These are phyloP conservation scores for Aspergillus thermomutatus DNA, from an alignment of 2,329 filamentous ascomycete genomes.

Conservation along the genomic window DNA sequence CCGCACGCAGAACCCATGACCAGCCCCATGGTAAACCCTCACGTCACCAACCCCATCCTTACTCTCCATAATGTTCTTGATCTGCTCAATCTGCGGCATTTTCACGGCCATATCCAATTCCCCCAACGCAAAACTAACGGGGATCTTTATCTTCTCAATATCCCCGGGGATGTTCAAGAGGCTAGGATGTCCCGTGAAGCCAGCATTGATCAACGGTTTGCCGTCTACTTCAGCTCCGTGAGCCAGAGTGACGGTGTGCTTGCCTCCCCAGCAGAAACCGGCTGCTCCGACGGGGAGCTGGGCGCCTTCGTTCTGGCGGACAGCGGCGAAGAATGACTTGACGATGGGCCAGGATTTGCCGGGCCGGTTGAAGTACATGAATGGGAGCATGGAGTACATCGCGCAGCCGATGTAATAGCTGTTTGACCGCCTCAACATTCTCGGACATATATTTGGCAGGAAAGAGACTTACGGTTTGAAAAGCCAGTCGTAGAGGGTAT, in stretches of 20 bases:
- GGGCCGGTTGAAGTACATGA: conserved; percentile 24
- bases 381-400: conserved; percentile 14
- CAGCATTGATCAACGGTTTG: conserved; percentile 47
- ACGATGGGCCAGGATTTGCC: conserved; percentile 33
- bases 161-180: conserved; percentile 48
- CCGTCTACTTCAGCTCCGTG: conserved; percentile 30
- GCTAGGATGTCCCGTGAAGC: conserved; percentile 54
- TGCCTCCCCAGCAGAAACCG: conserved; percentile 64
- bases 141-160: conserved; percentile 29
- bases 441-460: background rate
- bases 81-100: conserved; percentile 16
- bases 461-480: conserved; percentile 15
- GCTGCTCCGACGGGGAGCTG: conserved; percentile 49
- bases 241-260: conserved; percentile 51
- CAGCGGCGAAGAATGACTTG: conserved; percentile 33
- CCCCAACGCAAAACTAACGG: conserved; percentile 23
- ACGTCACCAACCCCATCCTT: conserved; percentile 19
- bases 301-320: conserved; percentile 32
- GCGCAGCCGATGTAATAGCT: conserved; percentile 15
- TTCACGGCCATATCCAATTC: conserved; percentile 18
- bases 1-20: conserved; percentile 28
- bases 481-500: conserved; percentile 10
- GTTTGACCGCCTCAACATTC: background rate
- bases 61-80: conserved; percentile 18
- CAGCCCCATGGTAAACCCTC: conserved; percentile 22